These are phyloP conservation scores for Deuterostichococcus epilithicus DNA, from an alignment of 139 green algal species.

Conservation along the genomic window DNA sequence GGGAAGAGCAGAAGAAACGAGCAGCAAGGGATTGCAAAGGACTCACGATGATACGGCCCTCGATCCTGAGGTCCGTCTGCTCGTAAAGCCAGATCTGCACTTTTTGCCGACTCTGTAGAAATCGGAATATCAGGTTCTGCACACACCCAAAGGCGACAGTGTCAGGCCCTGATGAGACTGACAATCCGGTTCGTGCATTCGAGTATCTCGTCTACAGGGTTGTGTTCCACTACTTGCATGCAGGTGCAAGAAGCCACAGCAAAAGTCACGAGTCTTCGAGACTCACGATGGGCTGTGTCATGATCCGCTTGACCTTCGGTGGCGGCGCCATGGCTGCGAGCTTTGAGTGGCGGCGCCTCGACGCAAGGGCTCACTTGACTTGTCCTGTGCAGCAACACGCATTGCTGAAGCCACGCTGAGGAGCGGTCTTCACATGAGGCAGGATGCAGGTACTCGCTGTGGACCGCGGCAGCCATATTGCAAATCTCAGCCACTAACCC, in stretches of 20 bases:
- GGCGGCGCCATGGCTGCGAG: background rate
- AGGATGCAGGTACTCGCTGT: too few species aligned
- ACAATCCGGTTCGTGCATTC: background rate
- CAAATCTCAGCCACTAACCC: too few species aligned
- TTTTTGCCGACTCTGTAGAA: constrained; percentile 90
- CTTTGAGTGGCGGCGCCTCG: too few species aligned
- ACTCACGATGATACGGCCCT: constrained; percentile 93
- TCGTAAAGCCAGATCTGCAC: constrained; percentile 98
- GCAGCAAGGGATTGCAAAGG: background rate
- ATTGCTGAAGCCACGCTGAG: too few species aligned
- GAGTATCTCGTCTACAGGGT: background rate
- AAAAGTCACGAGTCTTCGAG: constrained; percentile 6
- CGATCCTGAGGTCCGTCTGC: constrained; percentile 87
- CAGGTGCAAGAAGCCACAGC: background rate
- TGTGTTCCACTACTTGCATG: background rate
- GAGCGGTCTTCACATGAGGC: too few species aligned
- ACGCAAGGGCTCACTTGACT: too few species aligned
- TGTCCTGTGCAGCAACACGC: too few species aligned
- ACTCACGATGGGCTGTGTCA: constrained; percentile 83
- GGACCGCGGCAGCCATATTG: too few species aligned
- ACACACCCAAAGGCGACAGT: background rate
- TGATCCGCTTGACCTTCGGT: constrained; percentile 68
- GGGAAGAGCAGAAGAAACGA: too few species aligned
- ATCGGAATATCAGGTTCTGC: constrained; percentile 97
- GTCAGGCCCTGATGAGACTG: background rate